Base-by-base conservation (phyloP, 1,139 yeast genomes). In the Diutina catenulata region DNA sequence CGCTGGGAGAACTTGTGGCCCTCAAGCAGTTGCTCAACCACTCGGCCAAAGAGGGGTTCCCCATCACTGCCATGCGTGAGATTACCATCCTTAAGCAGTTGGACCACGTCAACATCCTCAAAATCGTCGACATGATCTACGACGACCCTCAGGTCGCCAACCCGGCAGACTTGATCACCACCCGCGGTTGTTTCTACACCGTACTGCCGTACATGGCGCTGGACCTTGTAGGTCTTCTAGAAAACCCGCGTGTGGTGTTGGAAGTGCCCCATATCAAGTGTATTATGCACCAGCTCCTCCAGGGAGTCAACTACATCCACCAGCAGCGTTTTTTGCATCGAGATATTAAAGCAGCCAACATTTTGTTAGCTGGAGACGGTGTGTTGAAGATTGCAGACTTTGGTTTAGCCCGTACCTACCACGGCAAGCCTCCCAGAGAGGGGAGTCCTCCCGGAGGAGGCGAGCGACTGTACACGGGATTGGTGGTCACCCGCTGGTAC, bases 401-500 rank as follows among this genome's bases (percentile, higher is more conserved):
- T 13, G 37, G 37, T 38, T 43, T 65, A 40, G 97, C 97, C 1
- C 67, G 98, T 47, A 57, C 69, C 15, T 88, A 80, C 52, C 77
- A 76, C 44, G 97, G 95, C 1, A 57, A 65, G 1, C 66, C 74
- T 0, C 93, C 94, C 0, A 63, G 62, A n/a, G 47, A 62, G 2
- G 71, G 70, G 2, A 60, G 65, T 2, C 70, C 70, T 0, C 78
- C 78, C 0, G 37, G 37, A 4, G 35, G 35, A 9, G 93, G 95
- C 0, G 75, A 73, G 21, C 66, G 78, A 16, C 73, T 74, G 36
- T 87, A 91, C 52, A 93, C 99, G 0, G 88, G 86, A 3, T 70
- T 87, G 43, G 98, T 91, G 3, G 97, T 91, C 19, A 91, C 98
- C 0, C 63, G 98, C 48, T 91, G 98, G 98, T 91, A 93, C 57